Evolutionary conservation across 306 rosid species (phyloP).

Genomic region (Castanea sativa): DNA sequence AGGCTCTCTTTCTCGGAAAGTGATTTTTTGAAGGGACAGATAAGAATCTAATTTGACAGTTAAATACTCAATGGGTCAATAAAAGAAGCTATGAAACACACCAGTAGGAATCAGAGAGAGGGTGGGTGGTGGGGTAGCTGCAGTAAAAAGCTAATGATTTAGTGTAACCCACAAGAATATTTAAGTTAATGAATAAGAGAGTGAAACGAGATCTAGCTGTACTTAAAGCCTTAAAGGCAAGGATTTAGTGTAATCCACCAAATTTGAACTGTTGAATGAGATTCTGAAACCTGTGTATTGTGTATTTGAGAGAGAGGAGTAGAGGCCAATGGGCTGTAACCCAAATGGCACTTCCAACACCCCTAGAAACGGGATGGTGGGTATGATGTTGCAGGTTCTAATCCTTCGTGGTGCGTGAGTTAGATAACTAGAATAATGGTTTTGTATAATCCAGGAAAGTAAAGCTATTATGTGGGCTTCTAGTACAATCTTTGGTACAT

Average conservation of each 20-base stretch:
- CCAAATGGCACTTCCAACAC: too few species aligned
- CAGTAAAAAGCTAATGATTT: constrained; percentile 1
- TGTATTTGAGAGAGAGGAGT: not conserved
- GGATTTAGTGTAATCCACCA: not conserved
- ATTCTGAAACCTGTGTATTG: not conserved
- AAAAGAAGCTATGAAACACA: not conserved
- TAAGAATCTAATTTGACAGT: not conserved
- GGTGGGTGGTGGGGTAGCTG: constrained; percentile 8
- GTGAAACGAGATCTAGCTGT: constrained; percentile 19
- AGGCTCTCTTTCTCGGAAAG: not conserved
- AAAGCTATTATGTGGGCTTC: too few species aligned
- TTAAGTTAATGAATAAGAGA: constrained; percentile 15
- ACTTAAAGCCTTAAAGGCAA: not conserved
- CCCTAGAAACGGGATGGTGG: too few species aligned
- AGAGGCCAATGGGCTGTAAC: too few species aligned
- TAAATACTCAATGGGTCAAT: not conserved
- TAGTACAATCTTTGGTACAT: too few species aligned
- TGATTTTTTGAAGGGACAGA: not conserved
- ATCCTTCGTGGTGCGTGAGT: too few species aligned
- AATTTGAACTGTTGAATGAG: not conserved
- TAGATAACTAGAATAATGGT: too few species aligned
- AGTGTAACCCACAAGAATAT: not conserved
- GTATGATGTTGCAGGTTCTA: too few species aligned
- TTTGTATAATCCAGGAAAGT: too few species aligned
- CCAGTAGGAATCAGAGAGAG: not conserved